phyloP scores from a whole-genome alignment of 2,329 filamentous ascomycete species.

The Delphinella strobiligena region DNA sequence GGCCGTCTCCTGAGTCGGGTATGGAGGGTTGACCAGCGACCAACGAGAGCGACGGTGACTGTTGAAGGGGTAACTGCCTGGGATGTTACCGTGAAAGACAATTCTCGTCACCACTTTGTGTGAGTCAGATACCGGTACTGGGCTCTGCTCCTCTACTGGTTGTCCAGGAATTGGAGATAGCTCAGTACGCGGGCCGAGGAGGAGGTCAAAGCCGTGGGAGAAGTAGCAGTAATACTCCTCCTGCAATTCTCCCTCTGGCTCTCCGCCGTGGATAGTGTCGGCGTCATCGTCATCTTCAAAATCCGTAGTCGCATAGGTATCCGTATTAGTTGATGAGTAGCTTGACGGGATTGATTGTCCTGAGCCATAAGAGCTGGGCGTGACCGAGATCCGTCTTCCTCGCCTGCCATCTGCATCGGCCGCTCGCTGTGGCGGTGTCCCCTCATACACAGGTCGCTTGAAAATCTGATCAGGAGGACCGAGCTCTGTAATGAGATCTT shows the following conservation, averaged over 20 bases:
- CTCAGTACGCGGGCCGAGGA: constrained; percentile 64
- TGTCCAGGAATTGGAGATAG: constrained; percentile 8
- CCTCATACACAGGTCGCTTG: constrained; percentile 14
- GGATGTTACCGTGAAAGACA: constrained; percentile 88
- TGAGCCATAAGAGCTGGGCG: constrained; percentile 15
- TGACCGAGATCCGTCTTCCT: constrained; percentile 10
- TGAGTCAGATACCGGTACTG: constrained; percentile 14
- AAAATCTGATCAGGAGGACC: constrained; percentile 92
- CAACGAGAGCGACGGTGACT: constrained; percentile 81
- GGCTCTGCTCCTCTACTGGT: constrained; percentile 12
- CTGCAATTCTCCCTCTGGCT: constrained; percentile 51
- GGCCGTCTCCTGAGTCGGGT: constrained; percentile 24
- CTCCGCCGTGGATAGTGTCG: constrained; percentile 32
- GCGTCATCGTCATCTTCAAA: constrained; percentile 30
- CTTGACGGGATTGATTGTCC: constrained; percentile 19
- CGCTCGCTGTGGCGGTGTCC: constrained; percentile 3
- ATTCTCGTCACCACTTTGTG: constrained; percentile 79
- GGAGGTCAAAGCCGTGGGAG: constrained; percentile 82
- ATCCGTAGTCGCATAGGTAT: constrained; percentile 29
- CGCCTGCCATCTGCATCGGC: constrained; percentile 2
- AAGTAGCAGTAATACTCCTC: constrained; percentile 96
- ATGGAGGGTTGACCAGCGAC: constrained; percentile 47
- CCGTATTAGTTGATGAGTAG: constrained; percentile 28
- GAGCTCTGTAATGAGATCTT: constrained; percentile 81
- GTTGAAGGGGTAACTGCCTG: constrained; percentile 94